Evolutionary conservation across 1,284 basidiomycete species (phyloP).

Genomic region (Leccinum idahoense): DNA sequence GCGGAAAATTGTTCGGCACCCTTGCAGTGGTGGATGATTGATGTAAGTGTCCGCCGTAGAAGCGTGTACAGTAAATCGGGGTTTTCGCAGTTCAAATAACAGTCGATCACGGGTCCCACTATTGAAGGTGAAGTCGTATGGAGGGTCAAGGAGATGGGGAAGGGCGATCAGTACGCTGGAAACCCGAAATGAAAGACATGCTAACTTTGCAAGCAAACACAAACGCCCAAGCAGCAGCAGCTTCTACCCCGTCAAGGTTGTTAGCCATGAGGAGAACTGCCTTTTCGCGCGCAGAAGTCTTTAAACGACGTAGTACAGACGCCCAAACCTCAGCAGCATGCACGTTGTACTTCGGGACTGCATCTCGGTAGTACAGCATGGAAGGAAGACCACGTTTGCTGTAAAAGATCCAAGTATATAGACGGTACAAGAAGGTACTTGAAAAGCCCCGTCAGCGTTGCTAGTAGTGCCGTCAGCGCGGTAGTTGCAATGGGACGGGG

Average conservation of each 20-base stretch:
- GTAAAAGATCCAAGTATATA: slow-evolving; percentile 43
- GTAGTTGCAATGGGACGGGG: slow-evolving; percentile 51
- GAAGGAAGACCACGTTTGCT: slow-evolving; percentile 54
- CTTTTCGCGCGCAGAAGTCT: slow-evolving; percentile 45
- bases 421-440: slow-evolving; percentile 65
- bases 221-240: slow-evolving; percentile 62
- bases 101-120: slow-evolving; percentile 49
- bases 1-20: slow-evolving; percentile 57
- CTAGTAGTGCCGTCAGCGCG: slow-evolving; percentile 53
- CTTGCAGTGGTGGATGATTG: slow-evolving; percentile 77
- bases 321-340: slow-evolving; percentile 77
- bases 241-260: slow-evolving; percentile 44
- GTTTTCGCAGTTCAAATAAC: slow-evolving; percentile 43
- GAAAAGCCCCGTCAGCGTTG: slow-evolving; percentile 62
- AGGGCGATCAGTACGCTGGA: slow-evolving; percentile 3
- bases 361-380: slow-evolving; percentile 50
- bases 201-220: slow-evolving; percentile 70
- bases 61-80: slow-evolving; percentile 48
- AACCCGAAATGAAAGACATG: slow-evolving; percentile 4
- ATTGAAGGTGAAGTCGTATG: slow-evolving; percentile 72
- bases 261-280: slow-evolving; percentile 47
- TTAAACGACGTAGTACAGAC: slow-evolving; percentile 58
- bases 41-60: slow-evolving; percentile 68
- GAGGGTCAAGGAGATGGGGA: slow-evolving; percentile 60
- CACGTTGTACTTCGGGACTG: slow-evolving; percentile 61